Evolutionary conservation across 2,329 filamentous ascomycete genomes (phyloP).

Genomic region (Metarhizium sp.): DNA sequence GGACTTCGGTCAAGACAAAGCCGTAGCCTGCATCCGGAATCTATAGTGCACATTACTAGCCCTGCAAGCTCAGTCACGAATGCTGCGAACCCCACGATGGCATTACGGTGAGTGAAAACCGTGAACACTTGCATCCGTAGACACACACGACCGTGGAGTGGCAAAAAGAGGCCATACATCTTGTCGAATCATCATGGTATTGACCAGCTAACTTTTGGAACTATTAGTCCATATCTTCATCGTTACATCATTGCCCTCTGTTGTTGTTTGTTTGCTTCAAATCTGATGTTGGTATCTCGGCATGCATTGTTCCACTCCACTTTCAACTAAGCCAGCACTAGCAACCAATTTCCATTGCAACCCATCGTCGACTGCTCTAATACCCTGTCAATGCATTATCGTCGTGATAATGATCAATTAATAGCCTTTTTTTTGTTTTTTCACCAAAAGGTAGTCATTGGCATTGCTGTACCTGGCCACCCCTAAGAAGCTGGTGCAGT

Average conservation of each 20-base stretch:
- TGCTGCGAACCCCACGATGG: neutral
- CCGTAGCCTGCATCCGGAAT: neutral
- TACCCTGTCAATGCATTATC: neutral
- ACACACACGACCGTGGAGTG: neutral
- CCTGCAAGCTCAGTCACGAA: neutral
- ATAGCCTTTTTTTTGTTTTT: neutral
- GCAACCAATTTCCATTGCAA: neutral
- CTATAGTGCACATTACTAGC: neutral
- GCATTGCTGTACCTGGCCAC: conserved; percentile 10
- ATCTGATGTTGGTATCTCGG: conserved; percentile 7
- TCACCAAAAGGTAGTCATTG: neutral
- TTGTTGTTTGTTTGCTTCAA: neutral
- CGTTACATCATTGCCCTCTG: neutral
- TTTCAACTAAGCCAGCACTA: neutral
- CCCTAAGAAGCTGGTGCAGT: conserved; percentile 20
- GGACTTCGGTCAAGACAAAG: neutral
- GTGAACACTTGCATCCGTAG: neutral
- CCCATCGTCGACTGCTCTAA: neutral
- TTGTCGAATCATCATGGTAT: neutral
- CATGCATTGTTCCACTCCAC: conserved; percentile 5
- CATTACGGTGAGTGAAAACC: neutral
- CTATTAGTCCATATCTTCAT: neutral
- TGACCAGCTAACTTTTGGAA: neutral
- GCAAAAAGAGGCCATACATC: neutral
- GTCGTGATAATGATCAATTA: neutral